These are phyloP conservation scores for Aeminium ludgeri DNA, from an alignment of 495 filamentous ascomycete species.

Conservation along the genomic window DNA sequence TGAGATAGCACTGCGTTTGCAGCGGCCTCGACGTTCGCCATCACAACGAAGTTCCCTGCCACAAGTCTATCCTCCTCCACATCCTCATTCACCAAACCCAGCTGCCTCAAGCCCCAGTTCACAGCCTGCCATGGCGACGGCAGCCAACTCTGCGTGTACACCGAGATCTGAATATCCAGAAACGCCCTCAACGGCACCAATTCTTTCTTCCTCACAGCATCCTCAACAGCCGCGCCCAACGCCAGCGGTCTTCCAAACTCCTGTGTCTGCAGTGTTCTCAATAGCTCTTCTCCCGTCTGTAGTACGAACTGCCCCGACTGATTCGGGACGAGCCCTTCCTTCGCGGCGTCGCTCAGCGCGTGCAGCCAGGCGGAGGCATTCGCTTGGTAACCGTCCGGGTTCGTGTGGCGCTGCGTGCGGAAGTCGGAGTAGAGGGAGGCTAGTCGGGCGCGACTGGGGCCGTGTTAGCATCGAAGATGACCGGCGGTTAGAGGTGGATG, in stretches of 20 bases:
- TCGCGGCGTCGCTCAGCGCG: conserved; percentile 49
- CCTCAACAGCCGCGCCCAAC: conserved; percentile 58
- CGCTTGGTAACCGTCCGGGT: conserved; percentile 78
- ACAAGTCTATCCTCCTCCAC: conserved; percentile 30
- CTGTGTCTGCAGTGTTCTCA: conserved; percentile 51
- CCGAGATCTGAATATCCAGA: conserved; percentile 38
- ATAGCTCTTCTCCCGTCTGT: conserved; percentile 48
- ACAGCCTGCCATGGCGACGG: conserved; percentile 44
- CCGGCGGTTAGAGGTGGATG: background rate
- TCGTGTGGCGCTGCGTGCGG: conserved; percentile 53
- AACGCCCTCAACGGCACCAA: conserved; percentile 56
- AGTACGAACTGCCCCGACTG: conserved; percentile 38
- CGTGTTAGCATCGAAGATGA: conserved; percentile 1
- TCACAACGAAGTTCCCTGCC: conserved; percentile 37
- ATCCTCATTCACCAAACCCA: conserved; percentile 44
- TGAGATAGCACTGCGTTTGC: conserved; percentile 17
- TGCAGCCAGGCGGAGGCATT: conserved; percentile 74
- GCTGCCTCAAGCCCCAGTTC: conserved; percentile 56
- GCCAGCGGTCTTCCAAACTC: conserved; percentile 77
- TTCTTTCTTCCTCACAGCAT: conserved; percentile 49
- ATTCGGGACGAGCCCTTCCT: conserved; percentile 43
- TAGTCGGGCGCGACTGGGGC: conserved; percentile 50
- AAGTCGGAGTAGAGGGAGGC: conserved; percentile 94
- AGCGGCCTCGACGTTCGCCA: conserved; percentile 38
- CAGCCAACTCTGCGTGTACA: conserved; percentile 39